Conservation (phyloP, 257 asterid genomes). For the Plantago ovata region DNA sequence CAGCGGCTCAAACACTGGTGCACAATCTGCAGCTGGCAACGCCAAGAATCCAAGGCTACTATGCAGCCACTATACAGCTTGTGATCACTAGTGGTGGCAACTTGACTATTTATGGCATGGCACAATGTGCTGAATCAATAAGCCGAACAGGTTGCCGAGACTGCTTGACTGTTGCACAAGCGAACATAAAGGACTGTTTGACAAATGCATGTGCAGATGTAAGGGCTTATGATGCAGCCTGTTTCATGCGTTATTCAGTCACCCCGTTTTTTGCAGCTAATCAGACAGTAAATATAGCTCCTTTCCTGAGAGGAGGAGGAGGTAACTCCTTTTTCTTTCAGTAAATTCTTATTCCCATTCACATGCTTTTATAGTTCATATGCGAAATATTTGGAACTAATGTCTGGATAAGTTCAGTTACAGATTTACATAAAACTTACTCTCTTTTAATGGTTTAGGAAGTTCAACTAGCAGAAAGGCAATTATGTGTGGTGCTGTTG, state of each 20-base stretch:
- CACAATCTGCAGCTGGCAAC: slow-evolving; percentile 60
- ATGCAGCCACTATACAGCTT: slow-evolving; percentile 47
- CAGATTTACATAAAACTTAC: no score
- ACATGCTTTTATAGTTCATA: no score
- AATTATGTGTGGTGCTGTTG: slow-evolving; percentile 69
- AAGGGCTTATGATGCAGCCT: slow-evolving; percentile 71
- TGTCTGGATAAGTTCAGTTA: no score
- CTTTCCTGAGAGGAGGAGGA: slow-evolving; percentile 44
- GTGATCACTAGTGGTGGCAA: slow-evolving; percentile 20
- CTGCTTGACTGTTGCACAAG: slow-evolving; percentile 61
- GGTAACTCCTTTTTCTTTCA: no score
- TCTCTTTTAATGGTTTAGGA: slow-evolving; percentile 35
- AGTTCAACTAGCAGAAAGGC: slow-evolving; percentile 52
- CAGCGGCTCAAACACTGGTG: slow-evolving; percentile 33
- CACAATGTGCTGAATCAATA: slow-evolving; percentile 75
- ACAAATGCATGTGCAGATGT: slow-evolving; percentile 66
- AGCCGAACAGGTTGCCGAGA: slow-evolving; percentile 52
- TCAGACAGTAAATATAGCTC: slow-evolving; percentile 46
- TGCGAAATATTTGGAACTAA: no score
- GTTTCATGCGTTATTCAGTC: slow-evolving; percentile 66
- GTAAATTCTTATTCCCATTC: no score
- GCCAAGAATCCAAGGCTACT: slow-evolving; percentile 53
- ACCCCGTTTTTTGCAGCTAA: slow-evolving; percentile 58
- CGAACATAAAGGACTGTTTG: slow-evolving; percentile 64
- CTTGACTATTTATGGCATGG: slow-evolving; percentile 44